A percentile compares a stretch with the other conserved stretches of the same genome.
Conservation (phyloP, 768 basidiomycete species). For the Amanita phalloides region DNA sequence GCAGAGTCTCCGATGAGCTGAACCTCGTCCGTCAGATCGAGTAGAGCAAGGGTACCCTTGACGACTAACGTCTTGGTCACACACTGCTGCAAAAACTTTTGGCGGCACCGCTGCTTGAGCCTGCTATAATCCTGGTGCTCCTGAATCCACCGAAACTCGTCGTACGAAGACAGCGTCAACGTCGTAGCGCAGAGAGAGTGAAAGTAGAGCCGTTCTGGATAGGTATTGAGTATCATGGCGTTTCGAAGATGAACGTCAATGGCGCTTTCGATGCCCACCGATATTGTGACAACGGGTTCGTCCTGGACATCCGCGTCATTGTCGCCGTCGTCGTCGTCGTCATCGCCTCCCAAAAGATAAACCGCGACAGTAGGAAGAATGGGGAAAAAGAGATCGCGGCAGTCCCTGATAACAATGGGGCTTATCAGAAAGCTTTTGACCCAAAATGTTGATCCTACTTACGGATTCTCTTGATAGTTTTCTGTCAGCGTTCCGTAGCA, state of each 20-base stretch:
- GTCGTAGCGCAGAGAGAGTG: slow-evolving; percentile 40
- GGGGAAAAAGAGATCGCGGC: slow-evolving; percentile 43
- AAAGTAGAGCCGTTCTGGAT: slow-evolving; percentile 40
- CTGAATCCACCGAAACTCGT: slow-evolving; percentile 26
- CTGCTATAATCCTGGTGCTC: slow-evolving; percentile 45
- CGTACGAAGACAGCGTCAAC: slow-evolving; percentile 24
- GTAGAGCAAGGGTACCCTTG: slow-evolving; percentile 36
- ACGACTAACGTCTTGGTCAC: slow-evolving; percentile 48
- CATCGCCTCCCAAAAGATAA: slow-evolving; percentile 32
- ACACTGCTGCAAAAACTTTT: slow-evolving; percentile 41
- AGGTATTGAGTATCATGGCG: slow-evolving; percentile 44
- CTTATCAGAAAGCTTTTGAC: neutral
- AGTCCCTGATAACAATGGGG: slow-evolving; percentile 21
- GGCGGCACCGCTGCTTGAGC: slow-evolving; percentile 44
- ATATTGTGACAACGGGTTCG: slow-evolving; percentile 21
- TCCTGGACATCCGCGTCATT: slow-evolving; percentile 3
- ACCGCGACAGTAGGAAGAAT: slow-evolving; percentile 41
- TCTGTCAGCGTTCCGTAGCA: slow-evolving; percentile 47
- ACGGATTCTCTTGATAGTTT: slow-evolving; percentile 32
- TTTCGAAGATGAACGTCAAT: slow-evolving; percentile 53
- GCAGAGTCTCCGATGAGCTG: slow-evolving; percentile 33
- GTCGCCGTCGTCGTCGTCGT: neutral
- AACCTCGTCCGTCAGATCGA: slow-evolving; percentile 49
- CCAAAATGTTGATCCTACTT: slow-evolving; percentile 11
- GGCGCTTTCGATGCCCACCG: slow-evolving; percentile 38